These are phyloP conservation scores for Naganishia sp. DNA, from an alignment of 1,284 basidiomycete species.

Conservation along the genomic window DNA sequence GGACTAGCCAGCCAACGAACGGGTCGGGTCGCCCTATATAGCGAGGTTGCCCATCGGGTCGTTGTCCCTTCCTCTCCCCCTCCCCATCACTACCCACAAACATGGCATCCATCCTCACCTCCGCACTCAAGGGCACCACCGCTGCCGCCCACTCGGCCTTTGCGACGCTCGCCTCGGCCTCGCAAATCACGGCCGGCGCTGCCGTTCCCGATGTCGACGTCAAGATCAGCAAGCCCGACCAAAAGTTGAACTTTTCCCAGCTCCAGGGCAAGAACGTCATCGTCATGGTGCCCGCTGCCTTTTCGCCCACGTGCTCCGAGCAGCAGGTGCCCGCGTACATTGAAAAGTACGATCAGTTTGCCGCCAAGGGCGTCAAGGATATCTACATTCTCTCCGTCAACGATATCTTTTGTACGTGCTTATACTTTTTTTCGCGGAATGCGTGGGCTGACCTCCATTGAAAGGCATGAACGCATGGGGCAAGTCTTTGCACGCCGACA, in stretches of 20 bases:
- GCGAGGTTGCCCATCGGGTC: no score
- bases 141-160: slow-evolving; percentile 62
- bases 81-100: not conserved
- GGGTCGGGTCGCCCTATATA: no score
- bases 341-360: slow-evolving; percentile 63
- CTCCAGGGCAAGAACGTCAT: slow-evolving; percentile 70
- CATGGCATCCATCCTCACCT: slow-evolving; percentile 57
- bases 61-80: no score
- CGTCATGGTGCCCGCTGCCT: slow-evolving; percentile 57
- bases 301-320: slow-evolving; percentile 53
- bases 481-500: slow-evolving; percentile 58
- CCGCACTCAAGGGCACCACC: slow-evolving; percentile 57
- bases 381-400: slow-evolving; percentile 72
- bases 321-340: slow-evolving; percentile 68
- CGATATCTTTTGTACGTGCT: slow-evolving; percentile 64
- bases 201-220: slow-evolving; percentile 58
- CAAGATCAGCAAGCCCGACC: slow-evolving; percentile 62
- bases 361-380: slow-evolving; percentile 66
- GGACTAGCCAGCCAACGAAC: no score
- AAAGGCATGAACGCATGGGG: slow-evolving; percentile 65
- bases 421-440: not conserved
- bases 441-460: slow-evolving; percentile 43
- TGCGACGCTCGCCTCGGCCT: slow-evolving; percentile 57
- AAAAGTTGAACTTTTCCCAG: slow-evolving; percentile 58
- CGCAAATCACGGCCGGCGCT: slow-evolving; percentile 60